Evolutionary conservation across 768 basidiomycete genomes (phyloP), one percentile per base, ranked within the genome.

Genomic region (Calocybe gangraenosa): DNA sequence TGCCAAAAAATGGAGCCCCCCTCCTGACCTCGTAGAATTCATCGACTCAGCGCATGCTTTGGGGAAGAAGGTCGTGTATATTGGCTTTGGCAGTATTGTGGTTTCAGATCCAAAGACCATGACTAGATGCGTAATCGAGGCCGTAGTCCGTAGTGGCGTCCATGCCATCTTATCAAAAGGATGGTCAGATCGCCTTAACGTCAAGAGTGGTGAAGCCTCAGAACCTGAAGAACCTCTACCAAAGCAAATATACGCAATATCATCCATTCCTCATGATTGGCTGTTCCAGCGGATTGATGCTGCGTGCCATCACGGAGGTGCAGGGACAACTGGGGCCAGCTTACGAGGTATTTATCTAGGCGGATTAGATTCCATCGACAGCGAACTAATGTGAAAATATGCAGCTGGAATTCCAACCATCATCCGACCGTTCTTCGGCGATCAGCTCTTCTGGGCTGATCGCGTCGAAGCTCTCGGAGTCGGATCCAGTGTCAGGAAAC

Each of bases 221-320:
- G 84, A 88, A 52, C 67, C 72, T 0, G 83, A 89, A 56, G 81
- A 85, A 49, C 75, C 85, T 5, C 61, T 90, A 35, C 87, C 90
- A 19, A 72, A 78, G 43, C 78, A 90, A 59, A 92, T 96, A 50
- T 92, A 88, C 61, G 69, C 83, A 1, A 84, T 98, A 48, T 73
- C 83, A 15, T 90, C 92, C 3, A 77, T 95, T 44, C 93, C 94
- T 28, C 93, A 95, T 52, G 92, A 97, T 61, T 99, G 95, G 95
- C 65, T 99, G 39, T 99, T 99, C 71, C 77, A 76, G 52, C 79
- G 84, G 36, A 92, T 99, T 48, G 89, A 94, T 59, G 95, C 92
- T n/a, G 92, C 92, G 14, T 96, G 94, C 52, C 95, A 99, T 70
- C 95, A 99, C 58, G 95, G 95, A 48, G 95, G 95, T 44, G 92